These are phyloP conservation scores for Quercus phellos DNA, from an alignment of 331 rosid species.

Conservation along the genomic window DNA sequence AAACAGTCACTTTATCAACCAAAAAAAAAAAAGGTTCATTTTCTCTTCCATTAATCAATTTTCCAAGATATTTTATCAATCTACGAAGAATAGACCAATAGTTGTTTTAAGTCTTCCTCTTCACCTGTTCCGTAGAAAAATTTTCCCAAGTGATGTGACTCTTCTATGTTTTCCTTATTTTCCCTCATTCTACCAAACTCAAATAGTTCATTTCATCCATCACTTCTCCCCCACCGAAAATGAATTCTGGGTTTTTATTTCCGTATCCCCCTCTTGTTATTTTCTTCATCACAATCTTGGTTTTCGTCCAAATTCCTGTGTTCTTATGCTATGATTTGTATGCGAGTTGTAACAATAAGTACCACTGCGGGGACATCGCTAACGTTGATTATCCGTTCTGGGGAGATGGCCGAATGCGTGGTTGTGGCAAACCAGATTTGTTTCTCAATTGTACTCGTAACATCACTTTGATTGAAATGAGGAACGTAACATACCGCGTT, in stretches of 20 bases:
- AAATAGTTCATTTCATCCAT: not conserved
- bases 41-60: too few species aligned
- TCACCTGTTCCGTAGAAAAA: not conserved
- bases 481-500: conserved; percentile 31
- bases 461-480: conserved; percentile 25
- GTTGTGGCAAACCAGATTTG: conserved; percentile 54
- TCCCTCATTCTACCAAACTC: not conserved
- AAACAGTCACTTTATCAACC: too few species aligned
- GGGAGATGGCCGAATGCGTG: conserved; percentile 33
- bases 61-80: too few species aligned
- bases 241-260: conserved; percentile 11
- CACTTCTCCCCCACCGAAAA: not conserved
- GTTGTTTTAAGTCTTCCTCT: not conserved
- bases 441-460: conserved; percentile 25
- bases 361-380: conserved; percentile 34
- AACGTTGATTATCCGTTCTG: conserved; percentile 52
- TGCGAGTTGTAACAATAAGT: conserved; percentile 15
- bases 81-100: too few species aligned
- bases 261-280: not conserved
- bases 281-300: conserved; percentile 8
- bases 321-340: conserved; percentile 11
- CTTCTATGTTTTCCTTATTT: not conserved
- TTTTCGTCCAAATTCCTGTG: conserved; percentile 20
- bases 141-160: not conserved
- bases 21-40: too few species aligned